A percentile compares a stretch with the other conserved stretches of the same genome.
Conservation (phyloP, 2,329 filamentous ascomycete genomes). For the Amauroascus niger region DNA sequence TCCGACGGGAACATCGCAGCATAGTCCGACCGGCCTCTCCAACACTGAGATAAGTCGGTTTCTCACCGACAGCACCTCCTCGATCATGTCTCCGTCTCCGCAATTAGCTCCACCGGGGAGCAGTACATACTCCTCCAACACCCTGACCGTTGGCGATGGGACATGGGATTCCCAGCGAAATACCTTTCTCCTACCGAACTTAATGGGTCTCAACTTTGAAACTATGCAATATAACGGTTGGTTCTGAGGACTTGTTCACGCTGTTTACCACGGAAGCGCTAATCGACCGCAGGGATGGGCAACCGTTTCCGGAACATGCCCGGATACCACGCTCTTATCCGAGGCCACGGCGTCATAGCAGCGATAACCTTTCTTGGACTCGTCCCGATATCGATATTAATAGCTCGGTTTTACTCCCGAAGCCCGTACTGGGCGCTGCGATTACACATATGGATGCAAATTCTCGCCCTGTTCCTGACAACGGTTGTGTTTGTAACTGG, state of each 20-base stretch:
- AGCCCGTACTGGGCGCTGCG: slow-evolving; percentile 48
- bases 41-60: background rate
- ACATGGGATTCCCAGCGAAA: slow-evolving; percentile 56
- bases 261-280: background rate
- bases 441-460: slow-evolving; percentile 55
- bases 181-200: slow-evolving; percentile 54
- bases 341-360: slow-evolving; percentile 51
- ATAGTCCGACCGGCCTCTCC: background rate
- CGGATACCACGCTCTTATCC: slow-evolving; percentile 50
- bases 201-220: slow-evolving; percentile 55
- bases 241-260: slow-evolving; percentile 14
- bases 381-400: slow-evolving; percentile 50
- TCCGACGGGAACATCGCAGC: slow-evolving; percentile 18
- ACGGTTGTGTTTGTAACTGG: slow-evolving; percentile 54
- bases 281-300: slow-evolving; percentile 48
- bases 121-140: slow-evolving; percentile 52
- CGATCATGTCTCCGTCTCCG: slow-evolving; percentile 30
- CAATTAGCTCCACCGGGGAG: slow-evolving; percentile 49
- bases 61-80: background rate
- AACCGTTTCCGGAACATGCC: slow-evolving; percentile 53
- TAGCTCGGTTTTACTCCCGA: slow-evolving; percentile 51
- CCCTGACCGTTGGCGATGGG: slow-evolving; percentile 55
- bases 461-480: slow-evolving; percentile 50
- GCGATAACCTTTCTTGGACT: slow-evolving; percentile 53
- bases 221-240: slow-evolving; percentile 59